A percentile compares a stretch with the other conserved stretches of the same genome.
Evolutionary conservation across 176 grass and related monocot genomes (phyloP).

Genomic region (Oryza nivara): DNA sequence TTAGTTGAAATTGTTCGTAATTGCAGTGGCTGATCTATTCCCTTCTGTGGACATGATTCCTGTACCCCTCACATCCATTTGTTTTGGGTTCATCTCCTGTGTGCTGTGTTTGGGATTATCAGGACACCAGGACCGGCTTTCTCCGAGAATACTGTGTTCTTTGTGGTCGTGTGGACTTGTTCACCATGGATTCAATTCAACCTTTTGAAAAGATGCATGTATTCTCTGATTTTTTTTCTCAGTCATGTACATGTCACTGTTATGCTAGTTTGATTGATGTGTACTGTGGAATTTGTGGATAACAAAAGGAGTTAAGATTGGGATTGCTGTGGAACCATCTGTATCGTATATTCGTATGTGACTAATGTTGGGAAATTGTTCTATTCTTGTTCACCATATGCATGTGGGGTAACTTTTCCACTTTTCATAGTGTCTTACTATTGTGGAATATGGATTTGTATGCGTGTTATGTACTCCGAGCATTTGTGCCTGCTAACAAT

Average conservation of each 20-base stretch:
- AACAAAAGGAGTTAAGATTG: neutral
- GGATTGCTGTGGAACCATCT: neutral
- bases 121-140: constrained; percentile 36
- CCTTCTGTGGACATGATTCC: constrained; percentile 45
- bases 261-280: constrained; percentile 14
- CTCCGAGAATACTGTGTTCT: constrained; percentile 33
- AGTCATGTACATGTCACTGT: neutral
- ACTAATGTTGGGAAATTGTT: neutral
- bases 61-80: constrained; percentile 30
- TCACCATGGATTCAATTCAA: constrained; percentile 20
- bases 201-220: constrained; percentile 14
- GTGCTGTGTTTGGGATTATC: constrained; percentile 50
- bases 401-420: neutral
- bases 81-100: constrained; percentile 53
- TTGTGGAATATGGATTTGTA: neutral
- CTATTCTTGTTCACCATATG: neutral
- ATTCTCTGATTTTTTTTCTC: neutral
- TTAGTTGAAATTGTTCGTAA: constrained; percentile 66
- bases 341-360: neutral
- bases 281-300: neutral
- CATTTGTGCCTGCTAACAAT: neutral
- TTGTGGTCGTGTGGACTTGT: constrained; percentile 26
- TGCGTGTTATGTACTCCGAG: neutral
- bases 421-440: neutral
- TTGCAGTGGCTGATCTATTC: constrained; percentile 32